Evolutionary conservation across 495 filamentous ascomycete genomes (phyloP), one percentile per base, ranked within the genome.

Genomic region (Xylaria flabelliformis): DNA sequence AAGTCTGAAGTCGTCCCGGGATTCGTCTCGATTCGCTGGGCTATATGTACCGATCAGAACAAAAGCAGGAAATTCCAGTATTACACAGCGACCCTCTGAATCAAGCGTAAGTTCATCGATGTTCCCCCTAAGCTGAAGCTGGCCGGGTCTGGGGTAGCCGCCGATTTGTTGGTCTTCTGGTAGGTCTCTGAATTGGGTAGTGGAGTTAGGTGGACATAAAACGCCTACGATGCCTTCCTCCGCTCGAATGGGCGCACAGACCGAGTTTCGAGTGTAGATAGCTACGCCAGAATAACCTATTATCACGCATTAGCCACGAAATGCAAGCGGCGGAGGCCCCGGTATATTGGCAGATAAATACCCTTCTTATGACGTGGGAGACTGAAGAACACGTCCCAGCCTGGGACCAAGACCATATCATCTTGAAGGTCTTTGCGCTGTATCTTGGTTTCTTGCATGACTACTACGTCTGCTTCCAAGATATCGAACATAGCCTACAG

Each of bases 381-480:
- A 77, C 93, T 97, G 82, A 97, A 98, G 79, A 90, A 97, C 74
- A 94, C 97, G 80, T 99, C 96, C 96, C 96, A 99, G 32, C 96
- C 96, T 0, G 94, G 90, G 0, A 99, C 91, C 6, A 98, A 81
- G 17, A 99, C 94, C 95, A 99, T 98, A 79, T 97, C 96, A 84
- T 98, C 96, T 36, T 86, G 85, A 2, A 99, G 85, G 75, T 99
- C 95, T 78, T 97, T 98, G 26, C 92, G 88, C 78, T 99, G 96
- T 63, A 99, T 98, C 82, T 97, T 99, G 34, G 93, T 91, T 80
- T 99, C 96, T 79, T 99, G 96, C 82, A 98, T 92, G 73, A 97
- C 88, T 24, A 98, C 90, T 72, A 99, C 95, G 76, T 99, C 96
- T 56, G 95, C 93, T 78, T 95, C 92, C 26, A 99, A 89, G 50